Percentiles rank a stretch among this genome's conserved stretches.
Evolutionary conservation across 768 basidiomycete species (phyloP).

Genomic region (Termitomyces heimii): DNA sequence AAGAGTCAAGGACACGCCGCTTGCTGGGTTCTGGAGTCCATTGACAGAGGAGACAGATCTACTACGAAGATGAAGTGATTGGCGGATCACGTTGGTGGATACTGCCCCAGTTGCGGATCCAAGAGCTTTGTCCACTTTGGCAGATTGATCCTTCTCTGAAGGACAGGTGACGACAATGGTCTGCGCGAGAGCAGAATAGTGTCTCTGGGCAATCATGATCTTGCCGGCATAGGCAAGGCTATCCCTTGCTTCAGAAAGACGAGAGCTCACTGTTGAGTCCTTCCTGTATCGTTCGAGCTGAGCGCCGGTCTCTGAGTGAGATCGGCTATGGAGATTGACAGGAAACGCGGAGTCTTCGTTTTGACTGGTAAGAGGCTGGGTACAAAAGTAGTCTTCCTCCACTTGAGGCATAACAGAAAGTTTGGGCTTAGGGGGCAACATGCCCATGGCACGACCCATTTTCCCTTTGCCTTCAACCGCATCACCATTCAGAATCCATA

Average conservation of each 20-base stretch:
- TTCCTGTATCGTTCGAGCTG: constrained; percentile 49
- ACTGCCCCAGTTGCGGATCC: constrained; percentile 32
- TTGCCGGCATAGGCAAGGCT: constrained; percentile 42
- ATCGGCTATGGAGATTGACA: constrained; percentile 40
- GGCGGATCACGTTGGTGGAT: constrained; percentile 21
- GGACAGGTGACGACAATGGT: constrained; percentile 49
- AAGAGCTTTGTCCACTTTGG: constrained; percentile 24
- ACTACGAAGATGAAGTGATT: constrained; percentile 50
- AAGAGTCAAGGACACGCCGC: constrained; percentile 29
- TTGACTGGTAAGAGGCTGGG: constrained; percentile 60
- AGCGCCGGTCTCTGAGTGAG: constrained; percentile 49
- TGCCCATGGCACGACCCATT: constrained; percentile 53
- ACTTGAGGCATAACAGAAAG: constrained; percentile 59
- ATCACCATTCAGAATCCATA: constrained; percentile 71
- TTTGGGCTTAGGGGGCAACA: constrained; percentile 59
- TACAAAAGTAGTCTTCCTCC: constrained; percentile 39
- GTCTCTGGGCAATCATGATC: constrained; percentile 70
- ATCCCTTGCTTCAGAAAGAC: constrained; percentile 45
- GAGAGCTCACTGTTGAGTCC: constrained; percentile 53
- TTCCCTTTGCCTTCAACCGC: constrained; percentile 63
- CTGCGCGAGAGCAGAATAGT: constrained; percentile 66
- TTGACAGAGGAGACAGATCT: constrained; percentile 52
- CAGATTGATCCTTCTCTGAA: constrained; percentile 31
- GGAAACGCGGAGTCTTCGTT: constrained; percentile 41
- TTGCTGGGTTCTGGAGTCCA: constrained; percentile 30